Evolutionary conservation across 2,329 filamentous ascomycete genomes (phyloP).

Genomic region (Talaromyces sp.): DNA sequence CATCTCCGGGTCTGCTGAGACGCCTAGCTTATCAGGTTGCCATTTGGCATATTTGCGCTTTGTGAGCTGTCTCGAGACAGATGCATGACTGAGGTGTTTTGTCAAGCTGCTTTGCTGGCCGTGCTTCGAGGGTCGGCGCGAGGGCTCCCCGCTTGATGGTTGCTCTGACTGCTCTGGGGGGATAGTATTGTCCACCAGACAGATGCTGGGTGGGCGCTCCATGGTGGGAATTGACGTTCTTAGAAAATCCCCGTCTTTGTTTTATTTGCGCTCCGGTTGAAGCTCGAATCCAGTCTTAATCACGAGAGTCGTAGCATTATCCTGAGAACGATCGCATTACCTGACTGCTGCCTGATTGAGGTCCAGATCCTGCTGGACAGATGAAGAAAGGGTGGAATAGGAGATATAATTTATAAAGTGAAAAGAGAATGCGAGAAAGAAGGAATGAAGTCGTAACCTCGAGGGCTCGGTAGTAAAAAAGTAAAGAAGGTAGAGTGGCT

Average conservation of each 20-base stretch:
- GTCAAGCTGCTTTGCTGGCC: slow-evolving; percentile 27
- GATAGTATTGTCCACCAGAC: slow-evolving; percentile 45
- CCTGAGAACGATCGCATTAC: slow-evolving; percentile 7
- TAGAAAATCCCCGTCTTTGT: background rate
- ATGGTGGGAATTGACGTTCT: slow-evolving; percentile 20
- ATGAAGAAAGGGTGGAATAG: background rate
- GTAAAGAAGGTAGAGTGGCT: slow-evolving; percentile 2
- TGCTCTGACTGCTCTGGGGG: slow-evolving; percentile 29
- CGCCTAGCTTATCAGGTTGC: slow-evolving; percentile 61
- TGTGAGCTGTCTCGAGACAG: slow-evolving; percentile 43
- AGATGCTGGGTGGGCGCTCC: slow-evolving; percentile 32
- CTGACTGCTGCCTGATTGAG: background rate
- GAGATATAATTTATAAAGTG: background rate
- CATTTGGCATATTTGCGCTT: slow-evolving; percentile 53
- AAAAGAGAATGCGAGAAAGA: background rate
- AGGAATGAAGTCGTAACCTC: background rate
- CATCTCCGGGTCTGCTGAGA: slow-evolving; percentile 22
- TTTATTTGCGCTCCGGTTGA: background rate
- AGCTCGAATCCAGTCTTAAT: background rate
- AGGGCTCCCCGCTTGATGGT: slow-evolving; percentile 24
- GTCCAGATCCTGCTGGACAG: background rate
- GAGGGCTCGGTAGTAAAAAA: background rate
- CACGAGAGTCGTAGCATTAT: slow-evolving; percentile 9
- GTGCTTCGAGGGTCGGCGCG: slow-evolving; percentile 22
- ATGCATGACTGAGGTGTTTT: slow-evolving; percentile 35